phyloP scores from a whole-genome alignment of 768 basidiomycete species.

The Clavaria fumosa region DNA sequence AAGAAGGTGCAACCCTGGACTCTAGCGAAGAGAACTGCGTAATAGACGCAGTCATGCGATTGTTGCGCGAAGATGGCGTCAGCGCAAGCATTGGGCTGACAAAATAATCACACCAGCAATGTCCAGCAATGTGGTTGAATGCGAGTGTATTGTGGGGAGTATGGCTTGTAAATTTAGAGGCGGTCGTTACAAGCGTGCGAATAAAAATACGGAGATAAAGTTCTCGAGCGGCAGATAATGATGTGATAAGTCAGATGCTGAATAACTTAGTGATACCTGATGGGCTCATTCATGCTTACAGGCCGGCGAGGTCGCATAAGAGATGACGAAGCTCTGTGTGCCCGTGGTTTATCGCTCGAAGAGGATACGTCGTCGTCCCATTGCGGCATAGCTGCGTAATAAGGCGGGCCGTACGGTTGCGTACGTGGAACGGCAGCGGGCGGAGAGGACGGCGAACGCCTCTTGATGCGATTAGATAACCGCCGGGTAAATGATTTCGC shows the following conservation, averaged over 20 bases:
- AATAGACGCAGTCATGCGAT: slow-evolving; percentile 22
- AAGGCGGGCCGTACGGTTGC: slow-evolving; percentile 29
- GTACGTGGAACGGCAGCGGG: slow-evolving; percentile 19
- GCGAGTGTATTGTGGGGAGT: neutral
- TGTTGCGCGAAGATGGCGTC: slow-evolving; percentile 3
- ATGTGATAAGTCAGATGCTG: neutral
- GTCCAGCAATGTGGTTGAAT: neutral
- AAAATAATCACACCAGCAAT: neutral
- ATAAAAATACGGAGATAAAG: neutral
- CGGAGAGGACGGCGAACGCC: slow-evolving; percentile 20
- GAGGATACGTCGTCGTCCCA: slow-evolving; percentile 51
- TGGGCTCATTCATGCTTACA: neutral
- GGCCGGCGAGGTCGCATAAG: neutral
- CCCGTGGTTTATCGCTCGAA: neutral
- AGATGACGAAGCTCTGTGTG: neutral
- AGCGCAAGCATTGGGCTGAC: neutral
- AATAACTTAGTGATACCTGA: neutral
- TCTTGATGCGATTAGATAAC: slow-evolving; percentile 9
- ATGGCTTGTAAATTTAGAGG: neutral
- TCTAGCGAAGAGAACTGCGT: slow-evolving; percentile 35
- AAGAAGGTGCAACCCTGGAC: slow-evolving; percentile 36
- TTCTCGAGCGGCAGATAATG: neutral
- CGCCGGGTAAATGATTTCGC: neutral
- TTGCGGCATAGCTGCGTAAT: slow-evolving; percentile 47
- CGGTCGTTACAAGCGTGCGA: neutral